Evolutionary conservation across 192 early-diverging fungal species (phyloP), one percentile per base, ranked within the genome.

Genomic region (Podila horticola): DNA sequence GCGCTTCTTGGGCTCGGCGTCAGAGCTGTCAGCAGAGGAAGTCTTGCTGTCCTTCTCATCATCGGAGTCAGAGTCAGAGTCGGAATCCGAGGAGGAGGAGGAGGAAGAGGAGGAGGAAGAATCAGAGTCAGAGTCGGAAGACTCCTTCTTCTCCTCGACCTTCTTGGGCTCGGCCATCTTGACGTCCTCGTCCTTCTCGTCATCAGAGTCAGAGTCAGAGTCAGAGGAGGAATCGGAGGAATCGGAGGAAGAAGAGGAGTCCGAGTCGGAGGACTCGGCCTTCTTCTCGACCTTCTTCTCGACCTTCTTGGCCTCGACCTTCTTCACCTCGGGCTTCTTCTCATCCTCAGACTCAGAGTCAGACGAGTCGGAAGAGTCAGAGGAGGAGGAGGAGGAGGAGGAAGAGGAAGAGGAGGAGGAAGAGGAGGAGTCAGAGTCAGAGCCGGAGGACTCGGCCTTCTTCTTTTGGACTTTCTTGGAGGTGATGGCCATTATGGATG

Each of bases 381-480:
- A 59, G 3, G 62, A 58, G 58, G 67, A 61, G 30, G 19, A 52
- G 36, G 66, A 64, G 49, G 76, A 71, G 22, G 74, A 74, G 49
- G 75, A 83, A 64, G 57, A 66, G 36, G 69, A 85, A 57, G 79
- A 79, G 20, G 84, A 85, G 58, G 59, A 63, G 26, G 82, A 82
- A 50, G 74, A 73, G 28, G 83, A 50, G 30, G 75, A 69, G 50
- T 66, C 66, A 62, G 82, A 85, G 61, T 50, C 65, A 51, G 64
- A 75, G 61, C 38, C 61, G 15, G 77, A 86, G 33, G 79, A 84
- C 52, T 69, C 86, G 22, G 69, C 87, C 66, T 86, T 83, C 72
- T 90, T 86, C 69, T 87, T 88, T 71, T 74, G 61, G 59, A 75
- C 87, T 84, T 90, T 90, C 71, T 84, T 87, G 68, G 55, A 60